These are phyloP conservation scores for Blastosporella zonata DNA, from an alignment of 1,284 basidiomycete genomes.

Conservation along the genomic window DNA sequence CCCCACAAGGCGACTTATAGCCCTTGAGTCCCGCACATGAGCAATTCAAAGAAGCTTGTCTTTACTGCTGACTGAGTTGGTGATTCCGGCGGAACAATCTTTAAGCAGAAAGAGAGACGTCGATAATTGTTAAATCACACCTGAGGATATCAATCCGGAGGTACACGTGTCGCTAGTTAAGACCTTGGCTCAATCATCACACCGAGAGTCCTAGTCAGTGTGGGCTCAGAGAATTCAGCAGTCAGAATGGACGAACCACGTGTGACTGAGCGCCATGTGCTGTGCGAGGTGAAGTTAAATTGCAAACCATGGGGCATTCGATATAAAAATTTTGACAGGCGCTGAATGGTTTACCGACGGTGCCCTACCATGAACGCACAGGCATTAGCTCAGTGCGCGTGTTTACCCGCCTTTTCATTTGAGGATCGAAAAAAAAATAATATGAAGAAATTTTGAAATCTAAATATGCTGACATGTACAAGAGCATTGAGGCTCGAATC, in stretches of 20 bases:
- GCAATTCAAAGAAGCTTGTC: not conserved
- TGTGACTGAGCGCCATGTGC: constrained; percentile 15
- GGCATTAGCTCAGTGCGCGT: not conserved
- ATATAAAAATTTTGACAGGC: no score
- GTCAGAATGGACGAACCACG: constrained; percentile 12
- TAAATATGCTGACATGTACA: constrained; percentile 25
- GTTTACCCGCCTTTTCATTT: constrained; percentile 5
- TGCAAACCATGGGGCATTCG: no score
- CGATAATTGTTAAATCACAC: no score
- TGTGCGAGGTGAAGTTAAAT: not conserved
- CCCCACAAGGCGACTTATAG: not conserved
- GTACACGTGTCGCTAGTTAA: not conserved
- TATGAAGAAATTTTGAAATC: constrained; percentile 12
- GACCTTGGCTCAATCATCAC: not conserved
- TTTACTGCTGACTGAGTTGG: not conserved
- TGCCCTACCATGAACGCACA: not conserved
- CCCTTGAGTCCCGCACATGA: constrained; percentile 6
- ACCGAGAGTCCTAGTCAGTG: constrained; percentile 12
- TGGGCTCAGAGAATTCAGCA: not conserved
- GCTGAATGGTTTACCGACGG: not conserved
- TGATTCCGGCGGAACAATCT: constrained; percentile 5
- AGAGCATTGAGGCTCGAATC: constrained; percentile 17
- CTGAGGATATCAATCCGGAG: no score
- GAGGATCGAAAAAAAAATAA: constrained; percentile 10
- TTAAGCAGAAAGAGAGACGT: not conserved